These are phyloP conservation scores for Tetracladium maxilliforme DNA, from an alignment of 2,329 filamentous ascomycete species.

Conservation along the genomic window DNA sequence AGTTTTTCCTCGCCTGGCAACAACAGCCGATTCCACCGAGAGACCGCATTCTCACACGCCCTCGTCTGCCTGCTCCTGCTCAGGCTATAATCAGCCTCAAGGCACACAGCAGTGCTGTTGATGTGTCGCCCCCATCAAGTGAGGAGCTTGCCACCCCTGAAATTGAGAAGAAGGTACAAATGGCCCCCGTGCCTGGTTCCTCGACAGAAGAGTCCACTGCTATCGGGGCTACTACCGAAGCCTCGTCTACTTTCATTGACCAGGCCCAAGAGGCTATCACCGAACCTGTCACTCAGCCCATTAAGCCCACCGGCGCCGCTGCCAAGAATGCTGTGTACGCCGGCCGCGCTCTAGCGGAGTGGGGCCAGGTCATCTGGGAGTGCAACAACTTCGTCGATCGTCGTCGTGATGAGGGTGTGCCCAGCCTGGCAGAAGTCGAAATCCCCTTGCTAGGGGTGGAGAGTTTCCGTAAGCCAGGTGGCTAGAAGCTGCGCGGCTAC, in stretches of 20 bases:
- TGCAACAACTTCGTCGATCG: constrained; percentile 73
- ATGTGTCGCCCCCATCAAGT: constrained; percentile 9
- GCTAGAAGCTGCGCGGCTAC: too few species aligned
- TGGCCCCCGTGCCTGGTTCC: constrained; percentile 4
- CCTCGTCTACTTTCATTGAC: constrained; percentile 8
- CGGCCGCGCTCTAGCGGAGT: constrained; percentile 65
- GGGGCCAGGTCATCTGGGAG: constrained; percentile 60
- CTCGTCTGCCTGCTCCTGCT: constrained; percentile 55
- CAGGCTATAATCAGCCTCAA: constrained; percentile 42
- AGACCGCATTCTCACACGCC: constrained; percentile 49
- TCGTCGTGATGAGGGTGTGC: constrained; percentile 58
- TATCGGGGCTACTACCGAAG: too few species aligned
- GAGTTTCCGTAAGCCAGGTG: constrained; percentile 31
- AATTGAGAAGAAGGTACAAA: constrained; percentile 3
- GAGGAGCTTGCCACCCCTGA: too few species aligned
- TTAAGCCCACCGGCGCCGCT: constrained; percentile 30
- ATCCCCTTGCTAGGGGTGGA: constrained; percentile 51
- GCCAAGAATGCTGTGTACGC: constrained; percentile 45
- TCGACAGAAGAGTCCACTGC: constrained; percentile 8
- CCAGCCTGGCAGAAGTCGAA: constrained; percentile 52
- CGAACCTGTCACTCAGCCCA: constrained; percentile 23
- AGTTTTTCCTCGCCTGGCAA: constrained; percentile 54
- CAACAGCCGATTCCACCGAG: constrained; percentile 35
- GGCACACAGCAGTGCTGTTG: constrained; percentile 10
- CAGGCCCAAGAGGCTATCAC: constrained; percentile 6